These are phyloP conservation scores for Quercus suber DNA, from an alignment of 306 rosid genomes.

Conservation along the genomic window DNA sequence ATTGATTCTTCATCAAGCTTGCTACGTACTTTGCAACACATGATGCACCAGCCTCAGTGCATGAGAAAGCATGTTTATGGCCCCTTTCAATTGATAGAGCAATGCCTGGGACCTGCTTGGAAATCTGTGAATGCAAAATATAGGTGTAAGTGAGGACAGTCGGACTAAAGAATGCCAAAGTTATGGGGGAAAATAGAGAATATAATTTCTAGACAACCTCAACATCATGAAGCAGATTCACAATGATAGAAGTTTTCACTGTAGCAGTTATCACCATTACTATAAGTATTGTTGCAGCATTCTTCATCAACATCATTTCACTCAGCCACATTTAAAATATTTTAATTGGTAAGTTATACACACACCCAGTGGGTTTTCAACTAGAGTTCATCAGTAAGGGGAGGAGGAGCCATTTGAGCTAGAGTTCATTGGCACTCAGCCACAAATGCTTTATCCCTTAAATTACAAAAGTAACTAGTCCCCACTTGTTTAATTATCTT, in stretches of 20 bases:
- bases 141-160: slow-evolving; percentile 2
- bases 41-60: slow-evolving; percentile 75
- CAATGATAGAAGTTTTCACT: slow-evolving; percentile 9
- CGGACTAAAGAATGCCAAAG: slow-evolving; percentile 12
- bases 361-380: too few relatives aligned
- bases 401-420: too few relatives aligned
- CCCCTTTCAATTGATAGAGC: slow-evolving; percentile 55
- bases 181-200: not conserved
- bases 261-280: slow-evolving; percentile 3
- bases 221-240: slow-evolving; percentile 1
- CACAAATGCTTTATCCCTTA: not conserved
- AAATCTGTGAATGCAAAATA: slow-evolving; percentile 50
- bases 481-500: not conserved
- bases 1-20: slow-evolving; percentile 54
- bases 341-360: too few relatives aligned
- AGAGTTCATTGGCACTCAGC: not conserved
- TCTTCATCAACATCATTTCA: not conserved
- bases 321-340: not conserved
- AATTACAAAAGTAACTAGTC: not conserved
- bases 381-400: too few relatives aligned
- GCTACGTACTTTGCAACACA: slow-evolving; percentile 86
- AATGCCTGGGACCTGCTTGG: slow-evolving; percentile 66
- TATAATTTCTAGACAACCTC: not conserved
- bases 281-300: not conserved
- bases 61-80: slow-evolving; percentile 69